phyloP scores from a whole-genome alignment of 371 early-diverging fungal species.

The Mortierella sp. region DNA sequence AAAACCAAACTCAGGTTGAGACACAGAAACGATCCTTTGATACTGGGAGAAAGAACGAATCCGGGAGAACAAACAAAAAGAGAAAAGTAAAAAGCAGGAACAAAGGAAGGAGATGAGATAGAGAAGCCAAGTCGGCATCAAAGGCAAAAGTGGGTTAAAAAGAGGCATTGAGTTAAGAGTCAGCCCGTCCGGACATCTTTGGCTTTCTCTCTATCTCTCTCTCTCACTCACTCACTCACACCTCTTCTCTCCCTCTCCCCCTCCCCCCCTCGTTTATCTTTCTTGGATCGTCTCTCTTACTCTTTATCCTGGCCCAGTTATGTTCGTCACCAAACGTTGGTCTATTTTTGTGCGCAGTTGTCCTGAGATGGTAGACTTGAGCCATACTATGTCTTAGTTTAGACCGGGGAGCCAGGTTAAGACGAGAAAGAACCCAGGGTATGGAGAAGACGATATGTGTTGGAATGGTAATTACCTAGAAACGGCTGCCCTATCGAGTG shows the following conservation, averaged over 20 bases:
- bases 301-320: neutral
- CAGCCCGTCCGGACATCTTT: neutral
- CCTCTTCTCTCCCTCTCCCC: neutral
- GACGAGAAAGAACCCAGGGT: neutral
- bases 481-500: too few relatives aligned
- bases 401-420: neutral
- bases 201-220: conserved; percentile 1
- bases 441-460: neutral
- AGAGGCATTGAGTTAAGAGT: neutral
- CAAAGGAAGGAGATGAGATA: neutral
- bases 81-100: neutral
- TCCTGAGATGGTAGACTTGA: neutral
- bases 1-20: too few relatives aligned
- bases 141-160: neutral
- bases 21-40: too few relatives aligned
- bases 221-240: neutral
- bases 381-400: neutral
- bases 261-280: neutral
- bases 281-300: neutral
- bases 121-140: too few relatives aligned
- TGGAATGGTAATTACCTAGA: too few relatives aligned
- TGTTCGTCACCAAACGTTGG: neutral
- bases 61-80: conserved; percentile 2
- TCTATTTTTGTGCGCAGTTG: neutral
- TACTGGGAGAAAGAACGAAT: neutral